Percentiles rank a stretch among this genome's conserved stretches.
These are phyloP conservation scores for Paecilomyces sp. DNA, from an alignment of 2,329 filamentous ascomycete genomes.

Conservation along the genomic window DNA sequence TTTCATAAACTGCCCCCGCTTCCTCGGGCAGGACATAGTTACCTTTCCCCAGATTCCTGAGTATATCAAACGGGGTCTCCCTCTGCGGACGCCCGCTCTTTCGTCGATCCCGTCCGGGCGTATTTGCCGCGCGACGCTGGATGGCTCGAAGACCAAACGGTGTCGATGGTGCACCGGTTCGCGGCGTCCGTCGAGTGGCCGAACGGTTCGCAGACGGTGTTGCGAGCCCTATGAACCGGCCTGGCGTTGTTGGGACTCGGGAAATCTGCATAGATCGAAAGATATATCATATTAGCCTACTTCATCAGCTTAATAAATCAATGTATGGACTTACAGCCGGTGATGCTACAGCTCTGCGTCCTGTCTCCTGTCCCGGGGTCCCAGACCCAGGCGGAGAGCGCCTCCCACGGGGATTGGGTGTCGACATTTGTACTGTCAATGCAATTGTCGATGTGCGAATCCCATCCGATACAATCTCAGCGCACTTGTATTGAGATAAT, in stretches of 20 bases:
- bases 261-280: background rate
- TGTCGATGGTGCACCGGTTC: conserved; percentile 41
- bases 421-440: conserved; percentile 2
- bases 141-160: conserved; percentile 50
- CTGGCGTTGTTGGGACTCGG: conserved; percentile 29
- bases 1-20: background rate
- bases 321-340: background rate
- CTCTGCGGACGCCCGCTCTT: conserved; percentile 44
- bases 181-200: conserved; percentile 27
- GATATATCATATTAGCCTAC: background rate
- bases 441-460: background rate
- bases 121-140: conserved; percentile 47
- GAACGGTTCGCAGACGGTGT: conserved; percentile 28
- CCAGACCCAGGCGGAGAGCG: conserved; percentile 17
- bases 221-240: conserved; percentile 17
- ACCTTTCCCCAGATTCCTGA: conserved; percentile 48
- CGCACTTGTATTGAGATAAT: background rate
- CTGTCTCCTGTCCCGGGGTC: conserved; percentile 13
- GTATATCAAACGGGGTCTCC: conserved; percentile 50
- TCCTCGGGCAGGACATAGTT: conserved; percentile 5
- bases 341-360: background rate
- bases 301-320: conserved; percentile 5
- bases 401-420: conserved; percentile 15
- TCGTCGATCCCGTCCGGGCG: conserved; percentile 42
- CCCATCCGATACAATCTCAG: background rate